Conservation (phyloP, 1,139 yeast genomes). For the Candida buenavistaensis region DNA sequence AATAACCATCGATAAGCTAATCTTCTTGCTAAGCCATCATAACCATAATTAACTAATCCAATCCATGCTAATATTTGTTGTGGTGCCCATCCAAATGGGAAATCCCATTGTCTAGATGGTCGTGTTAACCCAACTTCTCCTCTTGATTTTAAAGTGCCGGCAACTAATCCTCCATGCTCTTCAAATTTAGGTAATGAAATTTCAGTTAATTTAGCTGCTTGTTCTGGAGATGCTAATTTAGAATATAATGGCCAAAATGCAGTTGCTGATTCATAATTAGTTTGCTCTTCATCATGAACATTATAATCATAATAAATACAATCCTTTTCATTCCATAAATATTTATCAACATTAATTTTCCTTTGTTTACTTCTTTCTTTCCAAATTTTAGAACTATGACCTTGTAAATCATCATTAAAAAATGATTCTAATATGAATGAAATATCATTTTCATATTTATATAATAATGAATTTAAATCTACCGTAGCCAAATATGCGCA, state of each 20-base stretch:
- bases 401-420: slow-evolving; percentile 51
- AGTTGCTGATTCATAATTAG: slow-evolving; percentile 83
- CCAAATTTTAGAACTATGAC: slow-evolving; percentile 58
- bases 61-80: slow-evolving; percentile 95
- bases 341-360: slow-evolving; percentile 58
- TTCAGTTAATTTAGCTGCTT: slow-evolving; percentile 64
- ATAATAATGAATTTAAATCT: slow-evolving; percentile 81
- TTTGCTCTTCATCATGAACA: slow-evolving; percentile 54
- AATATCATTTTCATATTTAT: slow-evolving; percentile 89
- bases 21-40: slow-evolving; percentile 62
- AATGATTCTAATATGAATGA: slow-evolving; percentile 59
- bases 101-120: slow-evolving; percentile 97
- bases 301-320: slow-evolving; percentile 87
- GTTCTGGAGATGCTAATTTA: slow-evolving; percentile 67
- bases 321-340: slow-evolving; percentile 81
- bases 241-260: slow-evolving; percentile 95
- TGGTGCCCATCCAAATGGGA: slow-evolving; percentile 98
- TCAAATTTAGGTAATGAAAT: slow-evolving; percentile 73
- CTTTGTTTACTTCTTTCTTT: slow-evolving; percentile 53
- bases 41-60: slow-evolving; percentile 78
- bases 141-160: slow-evolving; percentile 78
- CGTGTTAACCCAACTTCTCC: slow-evolving; percentile 69
- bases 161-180: slow-evolving; percentile 83
- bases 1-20: slow-evolving; percentile 85
- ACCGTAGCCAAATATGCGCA: slow-evolving; percentile 91